Conservation (phyloP, 306 rosid genomes). For the Alnus rubra region DNA sequence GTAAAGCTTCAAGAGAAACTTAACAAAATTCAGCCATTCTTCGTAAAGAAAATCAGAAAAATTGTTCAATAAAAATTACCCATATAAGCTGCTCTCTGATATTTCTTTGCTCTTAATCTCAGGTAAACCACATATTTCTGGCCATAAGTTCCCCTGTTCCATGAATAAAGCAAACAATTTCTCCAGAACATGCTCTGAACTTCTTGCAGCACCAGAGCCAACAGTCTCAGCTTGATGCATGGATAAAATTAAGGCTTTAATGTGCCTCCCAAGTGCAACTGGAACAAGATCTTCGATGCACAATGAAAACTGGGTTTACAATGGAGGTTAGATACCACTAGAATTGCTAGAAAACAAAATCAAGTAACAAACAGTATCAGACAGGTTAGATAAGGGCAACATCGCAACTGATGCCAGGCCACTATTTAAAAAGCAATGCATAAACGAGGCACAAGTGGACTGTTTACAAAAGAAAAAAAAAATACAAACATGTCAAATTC, state of each 20-base stretch:
- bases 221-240: slow-evolving; percentile 50
- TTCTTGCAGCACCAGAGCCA: slow-evolving; percentile 43
- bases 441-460: neutral
- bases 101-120: slow-evolving; percentile 72
- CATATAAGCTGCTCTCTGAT: slow-evolving; percentile 67
- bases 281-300: slow-evolving; percentile 98
- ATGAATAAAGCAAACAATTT: slow-evolving; percentile 81
- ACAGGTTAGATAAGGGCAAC: slow-evolving; percentile 10
- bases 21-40: slow-evolving; percentile 16
- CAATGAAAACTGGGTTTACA: slow-evolving; percentile 75
- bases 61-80: slow-evolving; percentile 48
- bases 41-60: neutral
- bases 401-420: neutral
- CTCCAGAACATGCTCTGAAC: slow-evolving; percentile 72
- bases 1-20: neutral
- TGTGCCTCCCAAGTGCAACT: slow-evolving; percentile 79
- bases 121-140: slow-evolving; percentile 80
- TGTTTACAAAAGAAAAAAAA: neutral
- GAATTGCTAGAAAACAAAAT: slow-evolving; percentile 17
- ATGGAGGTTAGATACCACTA: slow-evolving; percentile 29
- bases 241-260: slow-evolving; percentile 71
- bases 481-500: neutral
- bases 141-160: slow-evolving; percentile 97
- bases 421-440: neutral
- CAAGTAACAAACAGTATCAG: slow-evolving; percentile 15